Conservation (phyloP, 1,284 basidiomycete species). For the Sphaerobolus stellatus region DNA sequence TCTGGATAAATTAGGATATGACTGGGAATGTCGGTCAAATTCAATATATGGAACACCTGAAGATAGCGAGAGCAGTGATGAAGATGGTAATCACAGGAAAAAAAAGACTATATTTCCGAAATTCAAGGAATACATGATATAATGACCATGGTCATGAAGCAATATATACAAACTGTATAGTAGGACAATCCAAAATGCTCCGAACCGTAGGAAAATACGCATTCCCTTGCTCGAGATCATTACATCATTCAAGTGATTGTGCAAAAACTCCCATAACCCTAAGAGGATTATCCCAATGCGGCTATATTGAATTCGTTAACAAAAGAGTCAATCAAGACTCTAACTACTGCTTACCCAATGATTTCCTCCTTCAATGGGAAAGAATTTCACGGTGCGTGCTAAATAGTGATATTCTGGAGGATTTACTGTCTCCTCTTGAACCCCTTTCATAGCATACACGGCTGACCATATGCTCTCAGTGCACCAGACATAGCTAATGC, state of each 20-base stretch:
- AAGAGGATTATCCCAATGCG: slow-evolving; percentile 10
- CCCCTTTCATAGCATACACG: background rate
- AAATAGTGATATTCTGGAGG: slow-evolving; percentile 5
- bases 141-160: no score
- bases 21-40: no score
- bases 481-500: slow-evolving; percentile 9
- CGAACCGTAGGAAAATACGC: no score
- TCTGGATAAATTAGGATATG: no score
- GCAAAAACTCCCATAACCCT: slow-evolving; percentile 10
- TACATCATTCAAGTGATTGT: slow-evolving; percentile 2
- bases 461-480: slow-evolving; percentile 6
- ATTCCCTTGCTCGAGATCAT: no score
- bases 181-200: no score
- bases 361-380: slow-evolving; percentile 11
- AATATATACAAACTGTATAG: no score
- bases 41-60: no score
- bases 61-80: no score
- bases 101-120: no score
- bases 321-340: background rate
- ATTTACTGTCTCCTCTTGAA: background rate
- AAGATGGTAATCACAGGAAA: no score
- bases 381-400: slow-evolving; percentile 8
- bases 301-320: background rate
- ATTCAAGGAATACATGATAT: no score
- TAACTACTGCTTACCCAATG: slow-evolving; percentile 1